phyloP scores from a whole-genome alignment of 2,329 filamentous ascomycete species.

The Aspergillus glaucus region DNA sequence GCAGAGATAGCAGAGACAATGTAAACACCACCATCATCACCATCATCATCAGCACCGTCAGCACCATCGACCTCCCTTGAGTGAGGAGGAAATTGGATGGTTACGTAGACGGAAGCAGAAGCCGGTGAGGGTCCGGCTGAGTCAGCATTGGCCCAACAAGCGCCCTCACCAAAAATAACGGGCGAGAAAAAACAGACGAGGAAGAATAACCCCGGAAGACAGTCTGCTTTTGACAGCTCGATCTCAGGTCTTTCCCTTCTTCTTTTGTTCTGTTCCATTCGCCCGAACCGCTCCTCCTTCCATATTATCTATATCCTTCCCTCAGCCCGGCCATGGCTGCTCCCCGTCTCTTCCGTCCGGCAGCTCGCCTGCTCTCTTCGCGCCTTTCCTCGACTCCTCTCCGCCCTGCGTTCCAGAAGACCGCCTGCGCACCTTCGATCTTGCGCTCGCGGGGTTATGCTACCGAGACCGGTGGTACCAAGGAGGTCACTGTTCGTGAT shows the following conservation, averaged over 20 bases:
- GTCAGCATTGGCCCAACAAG: constrained; percentile 30
- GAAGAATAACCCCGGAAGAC: constrained; percentile 1
- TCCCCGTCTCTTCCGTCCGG: constrained; percentile 58
- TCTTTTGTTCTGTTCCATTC: constrained; percentile 8
- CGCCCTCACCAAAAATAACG: constrained; percentile 8
- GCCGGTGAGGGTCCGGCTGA: constrained; percentile 31
- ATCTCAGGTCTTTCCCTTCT: constrained; percentile 9
- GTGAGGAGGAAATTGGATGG: not conserved
- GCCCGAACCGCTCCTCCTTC: constrained; percentile 8
- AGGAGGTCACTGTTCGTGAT: constrained; percentile 95
- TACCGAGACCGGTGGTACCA: constrained; percentile 58
- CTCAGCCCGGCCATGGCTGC: constrained; percentile 48
- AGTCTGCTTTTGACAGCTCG: constrained; percentile 4
- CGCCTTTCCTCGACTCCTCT: constrained; percentile 45
- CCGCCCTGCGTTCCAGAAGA: constrained; percentile 49
- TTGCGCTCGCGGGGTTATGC: constrained; percentile 51
- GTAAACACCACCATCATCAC: not conserved
- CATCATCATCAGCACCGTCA: not conserved
- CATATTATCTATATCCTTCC: constrained; percentile 45
- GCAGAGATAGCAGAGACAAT: constrained; percentile 2
- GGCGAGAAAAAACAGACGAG: constrained; percentile 7
- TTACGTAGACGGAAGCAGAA: constrained; percentile 21
- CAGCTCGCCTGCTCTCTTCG: constrained; percentile 56
- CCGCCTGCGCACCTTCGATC: constrained; percentile 43
- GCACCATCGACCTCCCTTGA: not conserved